Evolutionary conservation across 768 basidiomycete species (phyloP).

Genomic region (Boletus subparvulus): DNA sequence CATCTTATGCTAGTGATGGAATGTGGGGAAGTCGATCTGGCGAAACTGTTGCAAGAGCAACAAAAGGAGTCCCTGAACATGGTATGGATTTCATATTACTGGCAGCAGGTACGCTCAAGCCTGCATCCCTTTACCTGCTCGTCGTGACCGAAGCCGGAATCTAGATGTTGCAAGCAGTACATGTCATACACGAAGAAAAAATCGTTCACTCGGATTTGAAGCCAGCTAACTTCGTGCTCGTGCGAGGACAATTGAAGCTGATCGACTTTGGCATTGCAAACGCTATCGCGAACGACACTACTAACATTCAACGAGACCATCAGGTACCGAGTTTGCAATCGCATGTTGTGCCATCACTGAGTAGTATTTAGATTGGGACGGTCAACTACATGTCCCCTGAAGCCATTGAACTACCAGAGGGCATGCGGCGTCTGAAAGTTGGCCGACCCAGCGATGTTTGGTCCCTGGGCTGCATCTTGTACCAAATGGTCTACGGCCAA

Average conservation of each 20-base stretch:
- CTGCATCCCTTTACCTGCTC: background rate
- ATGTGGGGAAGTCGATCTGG: constrained; percentile 91
- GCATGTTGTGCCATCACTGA: background rate
- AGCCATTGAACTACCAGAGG: constrained; percentile 86
- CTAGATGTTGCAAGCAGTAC: constrained; percentile 98
- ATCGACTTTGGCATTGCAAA: constrained; percentile 99
- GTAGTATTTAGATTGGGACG: constrained; percentile 72
- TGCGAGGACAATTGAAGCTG: constrained; percentile 91
- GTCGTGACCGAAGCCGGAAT: background rate
- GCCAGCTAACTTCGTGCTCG: constrained; percentile 97
- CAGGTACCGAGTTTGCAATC: constrained; percentile 52
- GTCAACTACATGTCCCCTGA: constrained; percentile 99
- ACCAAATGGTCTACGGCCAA: constrained; percentile 96
- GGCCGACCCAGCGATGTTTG: constrained; percentile 96
- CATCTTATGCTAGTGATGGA: constrained; percentile 91
- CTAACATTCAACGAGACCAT: constrained; percentile 95
- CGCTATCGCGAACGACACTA: constrained; percentile 97
- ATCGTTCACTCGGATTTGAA: constrained; percentile 99
- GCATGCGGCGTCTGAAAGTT: constrained; percentile 87
- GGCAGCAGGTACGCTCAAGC: constrained; percentile 77
- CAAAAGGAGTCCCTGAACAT: constrained; percentile 83
- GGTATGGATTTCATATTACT: constrained; percentile 94
- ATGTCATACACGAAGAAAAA: constrained; percentile 96
- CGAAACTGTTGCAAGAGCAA: constrained; percentile 79
- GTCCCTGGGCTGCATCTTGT: constrained; percentile 96